phyloP scores from a whole-genome alignment of 2,329 filamentous ascomycete species.

The Thelonectria olida region DNA sequence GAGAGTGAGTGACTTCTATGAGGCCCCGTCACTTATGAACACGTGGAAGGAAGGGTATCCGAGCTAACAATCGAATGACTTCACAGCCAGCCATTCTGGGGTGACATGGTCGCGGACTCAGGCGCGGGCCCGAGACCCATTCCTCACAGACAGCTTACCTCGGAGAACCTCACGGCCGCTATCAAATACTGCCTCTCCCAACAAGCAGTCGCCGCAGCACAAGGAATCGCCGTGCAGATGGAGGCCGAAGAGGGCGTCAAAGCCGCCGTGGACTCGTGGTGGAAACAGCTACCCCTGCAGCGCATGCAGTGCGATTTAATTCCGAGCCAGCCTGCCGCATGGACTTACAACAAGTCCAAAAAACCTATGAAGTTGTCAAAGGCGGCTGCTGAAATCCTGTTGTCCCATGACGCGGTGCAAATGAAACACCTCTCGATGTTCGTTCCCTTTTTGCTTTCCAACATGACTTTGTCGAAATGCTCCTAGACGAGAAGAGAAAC shows the following conservation, averaged over 20 bases:
- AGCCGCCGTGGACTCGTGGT: constrained; percentile 33
- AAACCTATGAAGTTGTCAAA: constrained; percentile 26
- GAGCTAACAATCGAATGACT: neutral
- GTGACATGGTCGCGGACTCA: constrained; percentile 29
- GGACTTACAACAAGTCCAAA: constrained; percentile 12
- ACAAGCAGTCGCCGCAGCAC: constrained; percentile 17
- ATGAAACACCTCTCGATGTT: no score
- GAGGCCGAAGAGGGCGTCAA: constrained; percentile 24
- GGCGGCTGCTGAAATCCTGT: no score
- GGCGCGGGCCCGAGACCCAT: constrained; percentile 27
- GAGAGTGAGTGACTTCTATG: constrained; percentile 48
- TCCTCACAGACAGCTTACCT: constrained; percentile 18
- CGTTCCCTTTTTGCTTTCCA: no score
- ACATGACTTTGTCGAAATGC: no score
- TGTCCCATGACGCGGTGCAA: no score
- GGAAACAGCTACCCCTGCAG: constrained; percentile 29
- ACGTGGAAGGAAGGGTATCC: no score
- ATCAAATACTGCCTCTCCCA: constrained; percentile 23
- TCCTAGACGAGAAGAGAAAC: constrained; percentile 5
- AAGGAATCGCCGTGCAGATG: constrained; percentile 22
- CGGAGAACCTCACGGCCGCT: constrained; percentile 17
- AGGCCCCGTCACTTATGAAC: no score
- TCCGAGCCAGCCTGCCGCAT: constrained; percentile 10
- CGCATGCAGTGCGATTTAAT: constrained; percentile 28
- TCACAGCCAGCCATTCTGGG: constrained; percentile 33